A percentile compares a stretch with the other conserved stretches of the same genome.
These are phyloP conservation scores for Ceratorhiza oryzae-sativae DNA, from an alignment of 1,284 basidiomycete genomes.

Conservation along the genomic window DNA sequence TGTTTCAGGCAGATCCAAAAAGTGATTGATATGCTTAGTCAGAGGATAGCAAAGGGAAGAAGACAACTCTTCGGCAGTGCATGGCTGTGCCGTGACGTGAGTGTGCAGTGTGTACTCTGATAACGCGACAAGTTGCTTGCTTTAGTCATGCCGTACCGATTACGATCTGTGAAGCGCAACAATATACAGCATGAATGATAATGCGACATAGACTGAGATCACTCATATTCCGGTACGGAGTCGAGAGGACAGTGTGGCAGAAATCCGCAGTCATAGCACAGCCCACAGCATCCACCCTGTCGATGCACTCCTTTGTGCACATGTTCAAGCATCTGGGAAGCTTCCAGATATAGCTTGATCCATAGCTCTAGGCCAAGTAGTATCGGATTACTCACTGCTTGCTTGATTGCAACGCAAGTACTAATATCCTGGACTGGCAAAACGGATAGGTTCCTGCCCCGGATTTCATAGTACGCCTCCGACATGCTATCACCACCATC, in stretches of 20 bases:
- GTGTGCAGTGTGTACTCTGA: neutral
- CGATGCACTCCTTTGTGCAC: conserved; percentile 36
- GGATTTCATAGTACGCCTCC: conserved; percentile 51
- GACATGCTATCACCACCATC: conserved; percentile 45
- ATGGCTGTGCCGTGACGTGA: conserved; percentile 6
- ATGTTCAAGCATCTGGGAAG: conserved; percentile 31
- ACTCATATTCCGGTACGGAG: neutral
- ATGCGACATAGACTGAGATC: neutral
- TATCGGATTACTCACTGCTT: conserved; percentile 52
- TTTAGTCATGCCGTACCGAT: conserved; percentile 34
- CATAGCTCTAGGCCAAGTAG: neutral
- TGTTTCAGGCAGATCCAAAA: conserved; percentile 54
- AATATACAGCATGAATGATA: neutral
- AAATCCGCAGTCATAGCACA: conserved; percentile 26
- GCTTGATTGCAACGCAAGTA: conserved; percentile 59
- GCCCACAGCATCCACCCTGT: conserved; percentile 31
- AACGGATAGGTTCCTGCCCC: conserved; percentile 49
- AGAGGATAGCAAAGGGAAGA: conserved; percentile 52
- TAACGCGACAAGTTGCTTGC: neutral
- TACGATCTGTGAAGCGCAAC: neutral
- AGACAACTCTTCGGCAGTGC: conserved; percentile 13
- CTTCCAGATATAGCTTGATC: neutral
- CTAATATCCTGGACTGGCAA: conserved; percentile 63
- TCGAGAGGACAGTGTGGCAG: neutral
- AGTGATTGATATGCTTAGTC: conserved; percentile 51